Evolutionary conservation across 208 protist genomes (phyloP), one percentile per base, ranked within the genome.

Genomic region (Endotrypanum monterogeii): DNA sequence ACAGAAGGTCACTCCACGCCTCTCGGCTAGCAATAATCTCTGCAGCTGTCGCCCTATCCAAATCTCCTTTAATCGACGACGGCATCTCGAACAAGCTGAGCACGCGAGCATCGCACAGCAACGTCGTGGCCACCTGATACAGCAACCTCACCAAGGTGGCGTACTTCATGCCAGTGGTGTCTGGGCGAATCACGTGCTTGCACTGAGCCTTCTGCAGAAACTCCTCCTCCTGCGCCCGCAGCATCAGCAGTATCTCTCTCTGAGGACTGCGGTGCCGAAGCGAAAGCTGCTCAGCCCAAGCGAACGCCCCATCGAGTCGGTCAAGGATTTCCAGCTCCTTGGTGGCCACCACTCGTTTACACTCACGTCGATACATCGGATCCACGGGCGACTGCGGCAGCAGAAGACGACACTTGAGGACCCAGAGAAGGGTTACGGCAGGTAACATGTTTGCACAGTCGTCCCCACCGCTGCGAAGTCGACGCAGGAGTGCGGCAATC

Each of bases 331-430:
- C 66, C 25, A 84, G 28, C 71, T 96, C 87, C 61, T 78, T 80
- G 0, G 44, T 63, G 23, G 89, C 81, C 2, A 91, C 77, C 11
- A 68, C 66, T 52, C 83, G 69, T 57, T 91, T 84, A 37, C 83
- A 83, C 67, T 82, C 69, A 41, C 83, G 83, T 57, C 85, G 83
- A 78, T 87, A 90, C 88, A 94, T 94, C 41, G 88, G 88, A 62
- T 97, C 93, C 58, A 97, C 89, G 4, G 93, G 93, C 14, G 81
- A 89, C 37, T 63, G 76, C 41, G 93, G 93, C 65, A 94, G 71
- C 58, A 97, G 83, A n/a, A 97, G 76, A 14, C 91, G 89, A 78
- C 86, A 95, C 63, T 91, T 89, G 70, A 97, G 73, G 41, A 79
- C 79, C 66, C 84, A 91, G 20, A 92, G 80, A 30, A 95, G 78